Base-by-base conservation (phyloP, 2,329 filamentous ascomycete species). In the Aspergillus thermomutatus region DNA sequence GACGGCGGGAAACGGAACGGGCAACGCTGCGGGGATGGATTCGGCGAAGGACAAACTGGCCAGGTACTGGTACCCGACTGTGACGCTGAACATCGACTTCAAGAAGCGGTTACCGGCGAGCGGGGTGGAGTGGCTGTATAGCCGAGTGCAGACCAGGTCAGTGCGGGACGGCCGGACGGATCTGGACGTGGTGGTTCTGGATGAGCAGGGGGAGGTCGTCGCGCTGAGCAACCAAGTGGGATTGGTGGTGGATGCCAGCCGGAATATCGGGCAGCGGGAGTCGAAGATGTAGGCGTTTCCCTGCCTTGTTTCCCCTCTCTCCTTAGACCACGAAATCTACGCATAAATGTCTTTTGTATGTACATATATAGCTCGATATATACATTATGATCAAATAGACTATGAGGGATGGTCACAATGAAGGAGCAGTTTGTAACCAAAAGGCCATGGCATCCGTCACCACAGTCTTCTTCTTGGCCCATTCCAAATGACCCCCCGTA, bases 91-190 rank as follows among this genome's bases (percentile, higher is more conserved):
- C 69, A 66, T 95, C 23, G 90, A 95, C 60, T 77, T 92, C 41
- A 94, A 93, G 77, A 90, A 88, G 69, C 71, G 80, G 6, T 70
- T 95, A 47, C 89, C 89, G 0, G 74, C 76, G 3, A 82, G 83
- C 45, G 90, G 90, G 0, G 84, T 85, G 1, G 86, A 90, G 69
- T 94, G 88, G 86, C 69, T 95, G 53, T 87, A 87, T 64, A 78
- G 86, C 43, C 80, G 89, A 31, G 79, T 87, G 11, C 79, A 82
- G 54, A 80, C 85, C 4, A 92, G 90, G 73, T 77, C 80, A 71
- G 83, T 92, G 45, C 81, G 80, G 62, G 86, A 91, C 61, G 90
- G 90, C 1, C 79, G 88, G 57, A 87, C 90, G 69, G 91, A 95
- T 75, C 67, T 92, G 48, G 88, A 93, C 61, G 79, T 93, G 23